Evolutionary conservation across 2,329 filamentous ascomycete genomes (phyloP).

Genomic region (Trichoderma pleuroti): DNA sequence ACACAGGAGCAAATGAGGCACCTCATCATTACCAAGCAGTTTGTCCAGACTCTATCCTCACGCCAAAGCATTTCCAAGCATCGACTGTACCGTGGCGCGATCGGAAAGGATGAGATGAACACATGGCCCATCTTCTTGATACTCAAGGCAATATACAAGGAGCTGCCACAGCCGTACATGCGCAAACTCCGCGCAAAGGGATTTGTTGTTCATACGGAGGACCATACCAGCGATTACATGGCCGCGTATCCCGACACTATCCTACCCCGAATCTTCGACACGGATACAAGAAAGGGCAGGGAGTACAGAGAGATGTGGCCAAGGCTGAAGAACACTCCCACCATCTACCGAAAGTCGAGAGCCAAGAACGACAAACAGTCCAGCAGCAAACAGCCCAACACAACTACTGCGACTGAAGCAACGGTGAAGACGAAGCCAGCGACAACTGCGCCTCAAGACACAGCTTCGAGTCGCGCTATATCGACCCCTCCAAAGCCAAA

Average conservation of each 20-base stretch:
- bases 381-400: background rate
- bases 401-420: background rate
- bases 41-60: rapidly evolving
- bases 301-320: background rate
- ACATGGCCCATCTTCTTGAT: background rate
- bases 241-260: background rate
- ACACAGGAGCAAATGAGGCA: background rate
- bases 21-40: background rate
- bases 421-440: background rate
- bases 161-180: background rate
- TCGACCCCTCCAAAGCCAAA: too few relatives aligned
- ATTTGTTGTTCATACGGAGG: background rate
- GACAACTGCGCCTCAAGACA: background rate
- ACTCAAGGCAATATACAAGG: background rate
- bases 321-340: background rate
- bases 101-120: background rate
- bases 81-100: rapidly evolving
- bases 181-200: background rate
- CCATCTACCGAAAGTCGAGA: background rate
- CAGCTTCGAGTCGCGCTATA: background rate
- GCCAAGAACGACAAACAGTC: background rate
- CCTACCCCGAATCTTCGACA: background rate
- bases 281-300: background rate
- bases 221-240: background rate
- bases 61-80: background rate